Percentiles rank a stretch among this genome's conserved stretches.
phyloP scores from a whole-genome alignment of 2,329 filamentous ascomycete species.

The Mycocentrospora acerina region DNA sequence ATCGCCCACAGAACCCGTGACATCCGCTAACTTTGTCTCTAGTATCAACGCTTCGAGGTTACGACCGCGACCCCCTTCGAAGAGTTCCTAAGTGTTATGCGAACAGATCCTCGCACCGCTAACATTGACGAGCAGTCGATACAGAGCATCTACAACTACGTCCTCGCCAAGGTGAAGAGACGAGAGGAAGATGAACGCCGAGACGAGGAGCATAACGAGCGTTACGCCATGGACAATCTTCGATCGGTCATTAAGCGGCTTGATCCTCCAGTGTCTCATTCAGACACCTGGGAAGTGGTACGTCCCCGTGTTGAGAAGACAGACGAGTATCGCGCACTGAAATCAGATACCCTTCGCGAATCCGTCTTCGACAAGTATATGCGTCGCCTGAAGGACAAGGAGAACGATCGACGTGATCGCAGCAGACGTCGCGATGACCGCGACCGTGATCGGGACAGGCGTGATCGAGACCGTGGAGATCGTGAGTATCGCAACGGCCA shows the following conservation, averaged over 20 bases:
- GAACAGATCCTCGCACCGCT: conserved; percentile 83
- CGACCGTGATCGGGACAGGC: conserved; percentile 48
- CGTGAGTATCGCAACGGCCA: conserved; percentile 45
- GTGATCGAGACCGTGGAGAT: conserved; percentile 42
- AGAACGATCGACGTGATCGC: conserved; percentile 61
- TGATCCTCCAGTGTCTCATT: conserved; percentile 75
- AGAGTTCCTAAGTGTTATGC: conserved; percentile 81
- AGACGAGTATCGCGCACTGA: conserved; percentile 81
- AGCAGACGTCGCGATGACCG: conserved; percentile 40
- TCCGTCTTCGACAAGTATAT: conserved; percentile 90
- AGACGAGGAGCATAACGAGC: conserved; percentile 79
- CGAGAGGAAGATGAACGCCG: conserved; percentile 82
- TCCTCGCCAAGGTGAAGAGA: conserved; percentile 82
- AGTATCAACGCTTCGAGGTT: conserved; percentile 92
- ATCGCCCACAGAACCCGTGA: background rate
- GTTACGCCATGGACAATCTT: conserved; percentile 79
- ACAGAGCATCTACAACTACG: conserved; percentile 79
- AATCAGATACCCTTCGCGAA: conserved; percentile 78
- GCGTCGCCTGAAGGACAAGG: conserved; percentile 85
- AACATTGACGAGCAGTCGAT: conserved; percentile 80
- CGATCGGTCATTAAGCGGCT: conserved; percentile 86
- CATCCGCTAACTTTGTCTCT: conserved; percentile 10
- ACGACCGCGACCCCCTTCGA: conserved; percentile 83
- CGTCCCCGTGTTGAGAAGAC: conserved; percentile 75
- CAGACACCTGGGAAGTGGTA: conserved; percentile 88